phyloP scores from a whole-genome alignment of 106 monocot species.

The Gastrodia elata region DNA sequence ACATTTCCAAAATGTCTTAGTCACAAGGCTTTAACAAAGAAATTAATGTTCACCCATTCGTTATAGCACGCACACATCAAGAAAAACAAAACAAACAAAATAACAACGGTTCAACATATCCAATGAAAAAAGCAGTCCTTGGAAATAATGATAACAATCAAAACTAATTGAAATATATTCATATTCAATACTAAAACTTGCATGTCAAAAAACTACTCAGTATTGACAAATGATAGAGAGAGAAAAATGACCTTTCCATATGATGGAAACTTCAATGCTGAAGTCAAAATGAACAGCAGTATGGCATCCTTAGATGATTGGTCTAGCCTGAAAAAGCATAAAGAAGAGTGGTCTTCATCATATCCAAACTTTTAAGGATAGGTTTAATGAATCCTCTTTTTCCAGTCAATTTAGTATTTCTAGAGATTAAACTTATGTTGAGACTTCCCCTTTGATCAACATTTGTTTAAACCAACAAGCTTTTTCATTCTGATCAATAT shows the following conservation, averaged over 20 bases:
- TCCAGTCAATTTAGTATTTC: not conserved
- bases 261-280: slow-evolving; percentile 47
- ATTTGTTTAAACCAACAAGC: not conserved
- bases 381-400: not conserved
- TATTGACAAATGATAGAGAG: not conserved
- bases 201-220: not conserved
- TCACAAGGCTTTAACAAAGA: not conserved
- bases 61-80: not conserved
- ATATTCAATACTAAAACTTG: not conserved
- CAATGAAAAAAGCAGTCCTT: not conserved
- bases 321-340: slow-evolving; percentile 59
- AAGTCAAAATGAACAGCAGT: slow-evolving; percentile 53
- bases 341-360: not conserved
- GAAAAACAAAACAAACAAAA: not conserved
- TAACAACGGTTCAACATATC: not conserved
- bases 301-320: slow-evolving; percentile 50
- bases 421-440: not conserved
- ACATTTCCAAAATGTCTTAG: not conserved
- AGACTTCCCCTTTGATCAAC: not conserved
- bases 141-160: too few species aligned
- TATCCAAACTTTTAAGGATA: not conserved
- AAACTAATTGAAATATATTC: not conserved
- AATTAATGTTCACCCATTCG: not conserved
- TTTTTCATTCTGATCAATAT: not conserved
- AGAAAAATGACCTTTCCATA: slow-evolving; percentile 61